phyloP scores from a whole-genome alignment of 1,284 basidiomycete species.

The Rhodofomes roseus region DNA sequence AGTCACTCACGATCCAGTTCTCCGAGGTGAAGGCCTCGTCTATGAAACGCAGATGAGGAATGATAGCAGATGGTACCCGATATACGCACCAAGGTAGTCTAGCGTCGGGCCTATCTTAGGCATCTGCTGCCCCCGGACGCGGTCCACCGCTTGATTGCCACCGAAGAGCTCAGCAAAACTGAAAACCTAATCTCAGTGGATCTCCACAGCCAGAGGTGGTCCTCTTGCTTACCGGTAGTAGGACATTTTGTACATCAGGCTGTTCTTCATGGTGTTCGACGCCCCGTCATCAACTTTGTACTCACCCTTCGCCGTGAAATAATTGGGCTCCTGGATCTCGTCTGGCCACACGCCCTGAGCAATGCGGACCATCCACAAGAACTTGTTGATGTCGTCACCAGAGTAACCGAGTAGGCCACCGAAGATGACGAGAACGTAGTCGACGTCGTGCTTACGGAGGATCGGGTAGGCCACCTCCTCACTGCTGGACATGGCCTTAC shows the following conservation, averaged over 20 bases:
- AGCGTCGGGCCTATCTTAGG: constrained; percentile 77
- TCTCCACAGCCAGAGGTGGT: constrained; percentile 2
- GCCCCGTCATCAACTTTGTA: constrained; percentile 92
- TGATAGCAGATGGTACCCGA: constrained; percentile 8
- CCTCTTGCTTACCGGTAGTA: constrained; percentile 73
- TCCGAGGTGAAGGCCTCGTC: constrained; percentile 97
- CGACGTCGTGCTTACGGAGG: constrained; percentile 95
- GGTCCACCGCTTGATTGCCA: constrained; percentile 68
- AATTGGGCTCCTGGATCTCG: constrained; percentile 92
- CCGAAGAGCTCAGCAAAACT: constrained; percentile 89
- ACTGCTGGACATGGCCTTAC: constrained; percentile 92
- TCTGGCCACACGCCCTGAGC: constrained; percentile 99
- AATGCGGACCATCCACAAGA: constrained; percentile 98
- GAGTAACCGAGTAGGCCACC: constrained; percentile 96
- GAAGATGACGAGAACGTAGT: constrained; percentile 97
- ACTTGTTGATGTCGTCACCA: constrained; percentile 99
- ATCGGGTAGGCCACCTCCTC: constrained; percentile 98
- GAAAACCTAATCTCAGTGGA: constrained; percentile 14
- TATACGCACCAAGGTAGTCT: constrained; percentile 75
- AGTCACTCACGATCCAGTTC: constrained; percentile 86
- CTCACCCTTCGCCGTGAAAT: constrained; percentile 93
- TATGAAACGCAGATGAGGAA: constrained; percentile 28
- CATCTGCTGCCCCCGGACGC: constrained; percentile 81
- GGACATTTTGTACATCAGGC: constrained; percentile 98
- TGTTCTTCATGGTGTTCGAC: constrained; percentile 89